Evolutionary conservation across 1,284 basidiomycete genomes (phyloP).

Genomic region (Malassezia furfur): DNA sequence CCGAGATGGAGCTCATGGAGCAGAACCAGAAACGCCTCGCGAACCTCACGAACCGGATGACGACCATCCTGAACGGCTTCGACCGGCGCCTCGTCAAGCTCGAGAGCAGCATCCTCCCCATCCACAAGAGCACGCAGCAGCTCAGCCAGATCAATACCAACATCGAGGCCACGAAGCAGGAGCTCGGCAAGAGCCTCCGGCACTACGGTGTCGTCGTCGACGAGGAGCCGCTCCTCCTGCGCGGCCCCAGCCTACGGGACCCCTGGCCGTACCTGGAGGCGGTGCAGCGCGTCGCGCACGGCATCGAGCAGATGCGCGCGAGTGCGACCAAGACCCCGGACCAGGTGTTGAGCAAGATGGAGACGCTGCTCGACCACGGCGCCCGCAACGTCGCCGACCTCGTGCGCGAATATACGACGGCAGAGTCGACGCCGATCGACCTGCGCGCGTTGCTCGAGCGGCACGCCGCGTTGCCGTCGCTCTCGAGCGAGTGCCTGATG

Average conservation of each 20-base stretch:
- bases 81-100: slow-evolving; percentile 48
- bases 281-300: slow-evolving; percentile 36
- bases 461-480: slow-evolving; percentile 12
- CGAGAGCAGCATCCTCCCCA: slow-evolving; percentile 44
- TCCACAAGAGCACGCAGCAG: slow-evolving; percentile 43
- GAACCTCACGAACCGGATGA: slow-evolving; percentile 48
- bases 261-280: slow-evolving; percentile 42
- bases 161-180: slow-evolving; percentile 32
- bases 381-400: slow-evolving; percentile 33
- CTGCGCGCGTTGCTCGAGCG: slow-evolving; percentile 8
- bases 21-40: slow-evolving; percentile 49
- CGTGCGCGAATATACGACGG: slow-evolving; percentile 32
- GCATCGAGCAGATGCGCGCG: slow-evolving; percentile 25
- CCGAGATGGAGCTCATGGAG: slow-evolving; percentile 49
- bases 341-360: slow-evolving; percentile 35
- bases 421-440: slow-evolving; percentile 36
- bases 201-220: slow-evolving; percentile 43
- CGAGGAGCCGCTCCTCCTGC: slow-evolving; percentile 39
- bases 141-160: slow-evolving; percentile 32
- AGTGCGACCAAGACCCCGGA: slow-evolving; percentile 29
- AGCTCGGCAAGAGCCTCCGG: slow-evolving; percentile 35
- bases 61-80: slow-evolving; percentile 48
- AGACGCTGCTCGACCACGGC: slow-evolving; percentile 38
- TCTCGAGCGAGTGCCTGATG: slow-evolving; percentile 26
- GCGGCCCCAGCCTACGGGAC: slow-evolving; percentile 34